Evolutionary conservation across 2,329 filamentous ascomycete species (phyloP), one percentile per base, ranked within the genome.

Genomic region (Fusarium sp.): DNA sequence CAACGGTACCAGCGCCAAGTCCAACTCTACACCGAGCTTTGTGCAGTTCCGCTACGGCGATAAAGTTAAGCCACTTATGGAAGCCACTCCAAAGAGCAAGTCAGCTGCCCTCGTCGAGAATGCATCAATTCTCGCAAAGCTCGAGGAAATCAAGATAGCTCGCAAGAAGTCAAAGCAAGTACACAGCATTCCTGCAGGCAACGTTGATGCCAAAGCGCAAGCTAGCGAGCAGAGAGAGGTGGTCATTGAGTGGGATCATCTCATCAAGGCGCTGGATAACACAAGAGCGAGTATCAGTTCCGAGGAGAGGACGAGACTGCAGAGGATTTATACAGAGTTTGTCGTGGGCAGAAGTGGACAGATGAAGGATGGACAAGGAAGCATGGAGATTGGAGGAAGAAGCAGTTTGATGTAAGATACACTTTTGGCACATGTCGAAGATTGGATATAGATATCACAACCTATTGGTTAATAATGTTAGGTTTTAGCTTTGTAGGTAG

Each of bases 291-390:
- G 93, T 79, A 97, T 98, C 72, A 93, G 92, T 76, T 83, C 85
- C 5, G 88, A 93, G 63, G 96, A 99, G 82, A 87, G 90, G 74
- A 85, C 83, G 66, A 84, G 95, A 63, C 80, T 99, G 71, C 86
- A 88, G 74, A 88, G 88, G 42, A 98, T 99, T 66, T 99, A 99
- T 78, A 85, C 87, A 18, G 96, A 99, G 81, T 99, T 99, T 83
- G 90, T 98, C 1, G 92, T 93, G 6, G 94, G 94, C 1, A 87
- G 96, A 72, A 97, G 94, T 79, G 96, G 96, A 10, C 94, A 98
- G 83, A 94, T 99, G 93, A 93, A 90, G 64, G 95, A 92, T 80
- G 96, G 96, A 3, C 93, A 98, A 80, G 94, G 92, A 0, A 92
- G 92, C 59, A 97, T 90, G 79, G 96, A 98, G 81, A 89, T 99